Evolutionary conservation across 495 filamentous ascomycete genomes (phyloP).

Genomic region (Neurospora tetraspora): DNA sequence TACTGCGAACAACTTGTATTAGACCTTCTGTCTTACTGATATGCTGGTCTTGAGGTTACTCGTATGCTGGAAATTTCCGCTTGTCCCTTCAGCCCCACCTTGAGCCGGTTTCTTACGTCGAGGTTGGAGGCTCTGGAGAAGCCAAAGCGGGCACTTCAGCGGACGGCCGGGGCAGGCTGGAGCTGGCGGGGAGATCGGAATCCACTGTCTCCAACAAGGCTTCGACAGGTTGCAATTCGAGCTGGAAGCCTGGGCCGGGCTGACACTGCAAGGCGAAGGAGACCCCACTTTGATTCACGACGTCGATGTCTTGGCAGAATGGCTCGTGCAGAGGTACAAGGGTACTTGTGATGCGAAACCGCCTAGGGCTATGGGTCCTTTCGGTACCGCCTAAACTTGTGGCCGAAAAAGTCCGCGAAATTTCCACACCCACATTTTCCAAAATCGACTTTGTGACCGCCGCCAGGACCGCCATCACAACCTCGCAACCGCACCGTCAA

Average conservation of each 20-base stretch:
- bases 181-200: neutral
- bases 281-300: neutral
- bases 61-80: neutral
- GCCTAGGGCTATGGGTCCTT: neutral
- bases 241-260: neutral
- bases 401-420: constrained; percentile 18
- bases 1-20: neutral
- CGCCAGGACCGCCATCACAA: constrained; percentile 6
- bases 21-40: neutral
- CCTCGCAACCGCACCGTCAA: constrained; percentile 14
- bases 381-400: constrained; percentile 16
- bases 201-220: neutral
- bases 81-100: neutral
- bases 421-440: constrained; percentile 22
- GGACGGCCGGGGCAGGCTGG: neutral
- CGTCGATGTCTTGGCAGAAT: neutral
- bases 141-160: neutral
- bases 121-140: neutral
- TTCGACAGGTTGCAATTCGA: neutral
- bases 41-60: neutral
- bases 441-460: constrained; percentile 11
- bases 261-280: neutral
- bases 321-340: neutral
- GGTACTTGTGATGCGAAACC: neutral
- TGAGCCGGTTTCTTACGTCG: neutral